Evolutionary conservation across 1,284 basidiomycete species (phyloP), one percentile per base, ranked within the genome.

Genomic region (Leccinum pachyderme): DNA sequence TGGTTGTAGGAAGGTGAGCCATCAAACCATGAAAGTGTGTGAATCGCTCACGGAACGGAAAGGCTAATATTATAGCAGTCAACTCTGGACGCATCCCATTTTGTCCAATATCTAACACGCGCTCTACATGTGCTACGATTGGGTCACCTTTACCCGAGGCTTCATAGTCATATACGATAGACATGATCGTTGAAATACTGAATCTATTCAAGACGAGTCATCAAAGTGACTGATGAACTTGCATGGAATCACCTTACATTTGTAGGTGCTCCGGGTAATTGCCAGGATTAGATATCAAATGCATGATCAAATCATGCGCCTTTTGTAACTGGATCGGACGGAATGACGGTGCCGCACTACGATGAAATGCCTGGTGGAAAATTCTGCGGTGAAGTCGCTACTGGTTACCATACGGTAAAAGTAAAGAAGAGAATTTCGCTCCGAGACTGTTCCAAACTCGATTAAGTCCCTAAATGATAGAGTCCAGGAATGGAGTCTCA

Each of bases 351-450:
- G 57, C 65, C 28, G 66, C 62, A 24, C 51, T 59, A 9, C 46
- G 31, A 7, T 58, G 57, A 24, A 68, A 61, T 7, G 66, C 59
- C 39, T 68, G 63, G 29, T 69, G 64, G 47, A 69, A 70, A 18
- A 66, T 8, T n/a, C 66, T 54, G 12, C 67, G 62, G 53, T 67
- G 65, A 39, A 67, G 63, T 1, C 65, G 63, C 64, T 67, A 69
- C 6, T 52, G 54, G 48, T 65, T 61, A n/a, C 63, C 56, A 47
- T 69, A 65, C 4, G 58, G 65, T 11, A 65, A 18, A 25, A 59
- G 59, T 47, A 63, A 47, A 7, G 65, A 65, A 2, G 55, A 47
- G 47, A 67, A 67, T 7, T 57, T 63, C 4, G 35, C 44, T 11
- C 61, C 63, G 22, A 63, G 49, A 29, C 65, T 69, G 13, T 47